Base-by-base conservation (phyloP, 352 stramenopile genomes). In the Phytophthora multivora region DNA sequence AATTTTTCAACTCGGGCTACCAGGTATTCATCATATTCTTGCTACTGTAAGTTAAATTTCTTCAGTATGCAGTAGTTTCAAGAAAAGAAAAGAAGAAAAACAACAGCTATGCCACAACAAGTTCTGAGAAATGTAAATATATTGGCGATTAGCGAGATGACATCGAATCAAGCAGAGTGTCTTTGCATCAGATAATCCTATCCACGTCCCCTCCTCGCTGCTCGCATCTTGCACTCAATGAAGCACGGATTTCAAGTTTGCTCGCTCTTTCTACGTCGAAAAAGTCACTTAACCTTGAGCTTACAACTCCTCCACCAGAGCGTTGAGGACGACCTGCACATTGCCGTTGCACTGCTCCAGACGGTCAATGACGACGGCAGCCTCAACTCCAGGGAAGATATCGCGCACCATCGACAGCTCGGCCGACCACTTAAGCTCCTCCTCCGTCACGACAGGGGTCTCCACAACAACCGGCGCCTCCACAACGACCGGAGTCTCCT, bases 301-400 rank as follows among this genome's bases (percentile, higher is more conserved):
- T 79, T 90, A 90, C 77, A 86, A 80, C 60, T 88, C 77, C 52
- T 91, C 85, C 83, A 93, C 91, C 26, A 95, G 47, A 38, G 80
- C 71, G 75, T 95, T 93, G 18, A 95, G 21, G 38, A 92, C 87
- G 10, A 94, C 72, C 59, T 91, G 68, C 39, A 95, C 82, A 53
- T 95, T 89, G 67, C 87, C 87, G 45, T 91, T 87, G 71, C 75
- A 83, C 59, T 87, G 77, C 79, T 94, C 85, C 40, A 95, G 72
- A 54, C 75, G 76, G 46, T 89, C 79, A 48, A 93, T 79, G 26
- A 83, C 63, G 21, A 59, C 36, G 13, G 46, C 53, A 16, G 77
- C 58, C 30, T 90, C 78, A 4, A 80, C 79, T 13, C 65, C 73
- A 0, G 87, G 87, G 49, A 95, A 80, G 54, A 95, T 89, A 71